These are phyloP conservation scores for Mucor piriformis DNA, from an alignment of 371 early-diverging fungal genomes.

Conservation along the genomic window DNA sequence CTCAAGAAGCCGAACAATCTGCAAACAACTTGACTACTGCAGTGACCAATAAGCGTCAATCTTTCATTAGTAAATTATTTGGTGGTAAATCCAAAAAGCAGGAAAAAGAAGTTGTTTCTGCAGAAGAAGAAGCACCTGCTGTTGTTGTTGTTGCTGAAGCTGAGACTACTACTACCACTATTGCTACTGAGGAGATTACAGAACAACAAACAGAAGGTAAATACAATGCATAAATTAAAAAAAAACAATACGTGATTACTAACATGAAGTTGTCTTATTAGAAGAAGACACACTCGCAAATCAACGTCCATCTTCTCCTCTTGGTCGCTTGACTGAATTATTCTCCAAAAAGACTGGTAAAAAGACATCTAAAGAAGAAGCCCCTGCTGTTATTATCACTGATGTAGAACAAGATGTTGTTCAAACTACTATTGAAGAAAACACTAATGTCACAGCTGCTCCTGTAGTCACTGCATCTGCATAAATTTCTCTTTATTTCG, in stretches of 20 bases:
- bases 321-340: constrained; percentile 42
- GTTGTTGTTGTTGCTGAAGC: not conserved
- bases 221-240: not conserved
- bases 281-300: constrained; percentile 1
- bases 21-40: constrained; percentile 2
- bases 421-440: constrained; percentile 23
- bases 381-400: constrained; percentile 8
- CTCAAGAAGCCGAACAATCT: constrained; percentile 13
- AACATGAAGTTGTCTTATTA: not conserved
- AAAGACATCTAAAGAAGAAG: constrained; percentile 17
- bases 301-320: constrained; percentile 36
- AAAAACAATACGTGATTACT: not conserved
- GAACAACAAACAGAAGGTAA: constrained; percentile 20
- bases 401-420: constrained; percentile 7
- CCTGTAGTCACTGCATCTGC: constrained; percentile 37
- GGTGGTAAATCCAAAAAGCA: constrained; percentile 56
- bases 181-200: not conserved
- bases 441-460: constrained; percentile 7
- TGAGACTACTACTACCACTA: not conserved
- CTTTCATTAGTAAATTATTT: constrained; percentile 68
- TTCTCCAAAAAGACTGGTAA: constrained; percentile 37
- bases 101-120: constrained; percentile 7
- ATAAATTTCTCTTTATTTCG: constrained; percentile 7
- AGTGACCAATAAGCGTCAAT: constrained; percentile 32
- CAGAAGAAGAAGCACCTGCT: constrained; percentile 8